phyloP scores from a whole-genome alignment of 352 stramenopile genomes.

The Phytophthora aleatoria region DNA sequence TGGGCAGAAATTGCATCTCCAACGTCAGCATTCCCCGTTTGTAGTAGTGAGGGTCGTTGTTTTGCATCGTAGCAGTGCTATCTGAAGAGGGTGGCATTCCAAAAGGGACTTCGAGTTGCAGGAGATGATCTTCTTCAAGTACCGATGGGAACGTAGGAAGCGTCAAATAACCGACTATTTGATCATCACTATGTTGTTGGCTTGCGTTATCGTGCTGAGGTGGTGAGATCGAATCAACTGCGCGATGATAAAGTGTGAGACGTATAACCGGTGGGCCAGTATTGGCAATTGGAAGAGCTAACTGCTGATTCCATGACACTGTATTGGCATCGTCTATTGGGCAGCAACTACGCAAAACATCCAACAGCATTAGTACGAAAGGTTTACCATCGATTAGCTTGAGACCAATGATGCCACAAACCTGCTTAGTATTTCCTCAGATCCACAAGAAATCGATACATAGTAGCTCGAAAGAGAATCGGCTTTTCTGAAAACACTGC shows the following conservation, averaged over 20 bases:
- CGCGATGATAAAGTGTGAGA: conserved; percentile 25
- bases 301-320: conserved; percentile 45
- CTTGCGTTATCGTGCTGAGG: background rate
- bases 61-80: background rate
- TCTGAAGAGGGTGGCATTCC: background rate
- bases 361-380: background rate
- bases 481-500: conserved; percentile 18
- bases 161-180: conserved; percentile 30
- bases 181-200: background rate
- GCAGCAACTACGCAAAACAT: conserved; percentile 17
- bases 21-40: conserved; percentile 34
- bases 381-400: background rate
- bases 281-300: conserved; percentile 24
- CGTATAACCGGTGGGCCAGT: conserved; percentile 24
- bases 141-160: conserved; percentile 38
- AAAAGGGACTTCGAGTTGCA: conserved; percentile 40
- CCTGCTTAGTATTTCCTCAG: conserved; percentile 16
- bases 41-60: conserved; percentile 17
- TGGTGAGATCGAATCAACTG: background rate
- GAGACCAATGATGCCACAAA: conserved; percentile 2
- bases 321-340: conserved; percentile 4
- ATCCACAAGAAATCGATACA: conserved; percentile 14
- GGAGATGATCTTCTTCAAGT: conserved; percentile 31
- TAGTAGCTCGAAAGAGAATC: conserved; percentile 19
- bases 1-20: conserved; percentile 42